Evolutionary conservation across 345 rosid genomes (phyloP).

Genomic region (Gossypium turneri): DNA sequence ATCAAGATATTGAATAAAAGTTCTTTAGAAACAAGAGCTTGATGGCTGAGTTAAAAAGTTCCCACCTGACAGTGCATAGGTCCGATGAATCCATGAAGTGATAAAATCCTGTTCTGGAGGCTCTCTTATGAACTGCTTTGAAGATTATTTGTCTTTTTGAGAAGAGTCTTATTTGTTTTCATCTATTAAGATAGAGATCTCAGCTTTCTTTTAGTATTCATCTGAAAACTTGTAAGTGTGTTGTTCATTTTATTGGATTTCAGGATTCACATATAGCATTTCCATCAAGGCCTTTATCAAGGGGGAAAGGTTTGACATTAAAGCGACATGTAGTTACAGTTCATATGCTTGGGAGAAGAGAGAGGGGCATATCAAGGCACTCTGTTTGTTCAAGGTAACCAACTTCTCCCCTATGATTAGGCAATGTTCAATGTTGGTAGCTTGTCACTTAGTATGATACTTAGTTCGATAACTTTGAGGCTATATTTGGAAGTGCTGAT

Average conservation of each 20-base stretch:
- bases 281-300: constrained; percentile 50
- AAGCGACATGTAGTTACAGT: constrained; percentile 39
- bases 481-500: neutral
- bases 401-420: neutral
- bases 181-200: constrained; percentile 2
- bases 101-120: neutral
- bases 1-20: neutral
- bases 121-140: neutral
- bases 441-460: neutral
- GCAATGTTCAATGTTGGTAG: neutral
- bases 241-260: neutral
- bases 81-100: constrained; percentile 6
- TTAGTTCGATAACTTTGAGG: neutral
- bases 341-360: constrained; percentile 45
- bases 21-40: neutral
- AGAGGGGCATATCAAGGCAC: constrained; percentile 39
- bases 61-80: neutral
- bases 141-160: neutral
- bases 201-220: constrained; percentile 5
- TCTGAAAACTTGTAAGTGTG: neutral
- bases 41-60: neutral
- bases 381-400: constrained; percentile 48
- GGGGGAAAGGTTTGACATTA: constrained; percentile 51
- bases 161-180: neutral
- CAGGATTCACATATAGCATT: constrained; percentile 62